Evolutionary conservation across 2,329 filamentous ascomycete species (phyloP).

Genomic region (Verticillium dahliae): DNA sequence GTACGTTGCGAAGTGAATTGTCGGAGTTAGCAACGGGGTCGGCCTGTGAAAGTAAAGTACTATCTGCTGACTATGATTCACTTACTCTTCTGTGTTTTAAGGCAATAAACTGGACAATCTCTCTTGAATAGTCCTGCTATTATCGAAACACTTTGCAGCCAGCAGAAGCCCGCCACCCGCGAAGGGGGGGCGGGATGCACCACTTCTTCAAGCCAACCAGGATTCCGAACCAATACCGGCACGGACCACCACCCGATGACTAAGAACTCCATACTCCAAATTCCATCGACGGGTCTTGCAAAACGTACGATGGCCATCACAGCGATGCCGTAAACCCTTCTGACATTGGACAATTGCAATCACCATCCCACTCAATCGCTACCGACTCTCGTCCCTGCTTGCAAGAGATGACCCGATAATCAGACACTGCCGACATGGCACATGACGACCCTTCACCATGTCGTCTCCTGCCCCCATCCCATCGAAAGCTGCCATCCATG

Average conservation of each 20-base stretch:
- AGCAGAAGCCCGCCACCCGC: no score
- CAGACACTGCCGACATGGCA: conserved; percentile 7
- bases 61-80: no score
- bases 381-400: neutral
- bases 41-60: no score
- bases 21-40: no score
- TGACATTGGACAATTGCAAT: neutral
- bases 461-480: conserved; percentile 40
- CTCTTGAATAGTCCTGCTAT: no score
- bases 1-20: no score
- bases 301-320: neutral
- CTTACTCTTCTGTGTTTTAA: no score
- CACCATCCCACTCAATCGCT: neutral
- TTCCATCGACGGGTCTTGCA: neutral
- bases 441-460: conserved; percentile 24
- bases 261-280: neutral
- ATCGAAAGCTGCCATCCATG: conserved; percentile 48
- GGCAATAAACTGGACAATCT: no score
- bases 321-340: neutral
- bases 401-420: conserved; percentile 5
- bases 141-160: no score
- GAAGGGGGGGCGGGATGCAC: no score
- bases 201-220: no score
- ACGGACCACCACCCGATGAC: neutral
- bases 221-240: neutral